Evolutionary conservation across 2,329 filamentous ascomycete genomes (phyloP), one percentile per base, ranked within the genome.

Genomic region (Leptodontidium sp.): DNA sequence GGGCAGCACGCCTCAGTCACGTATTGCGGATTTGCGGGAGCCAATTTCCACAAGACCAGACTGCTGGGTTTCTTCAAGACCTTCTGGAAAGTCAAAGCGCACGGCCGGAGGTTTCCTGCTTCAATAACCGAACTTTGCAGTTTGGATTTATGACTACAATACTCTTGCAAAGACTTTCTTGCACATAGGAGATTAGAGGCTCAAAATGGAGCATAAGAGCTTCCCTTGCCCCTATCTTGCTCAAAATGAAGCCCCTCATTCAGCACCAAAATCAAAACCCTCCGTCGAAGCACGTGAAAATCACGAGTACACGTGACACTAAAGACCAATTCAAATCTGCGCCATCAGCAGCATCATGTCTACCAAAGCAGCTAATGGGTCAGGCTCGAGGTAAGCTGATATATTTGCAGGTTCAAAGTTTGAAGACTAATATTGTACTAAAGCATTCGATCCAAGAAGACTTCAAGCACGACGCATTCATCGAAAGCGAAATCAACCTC

Each of bases 41-140:
- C 55, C 35, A 40, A 58, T 58, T 43, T 40, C 55, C 55, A 58
- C 55, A 40, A 58, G 55, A 58, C 32, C 55, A 58, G 32, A 58
- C 17, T 58, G 55, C n/a, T 55, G 55, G 55, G n/a, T 40, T 24
- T 58, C 55, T 58, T 58, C 35, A 40, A 40, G n/a, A 38, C 7
- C 32, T 43, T 40, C 55, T 40, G 35, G 52, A 43, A 58, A 58
- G 32, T 58, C 55, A 58, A 58, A 58, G 55, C 55, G n/a, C 55
- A 58, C 11, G 15, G 17, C 29, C 29, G 29, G 29, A 32, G 11
- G n/a, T 38, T 58, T 58, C 55, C 32, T 40, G 55, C 55, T 35
- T 58, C 55, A 43, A 58, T 24, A 58, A 58, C 17, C 55, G 55
- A 58, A 58, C 11, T 58, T 58, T 45, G 58, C 35, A 61, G 58